Evolutionary conservation across 495 filamentous ascomycete species (phyloP).

Genomic region (Bryoglossum gracile): DNA sequence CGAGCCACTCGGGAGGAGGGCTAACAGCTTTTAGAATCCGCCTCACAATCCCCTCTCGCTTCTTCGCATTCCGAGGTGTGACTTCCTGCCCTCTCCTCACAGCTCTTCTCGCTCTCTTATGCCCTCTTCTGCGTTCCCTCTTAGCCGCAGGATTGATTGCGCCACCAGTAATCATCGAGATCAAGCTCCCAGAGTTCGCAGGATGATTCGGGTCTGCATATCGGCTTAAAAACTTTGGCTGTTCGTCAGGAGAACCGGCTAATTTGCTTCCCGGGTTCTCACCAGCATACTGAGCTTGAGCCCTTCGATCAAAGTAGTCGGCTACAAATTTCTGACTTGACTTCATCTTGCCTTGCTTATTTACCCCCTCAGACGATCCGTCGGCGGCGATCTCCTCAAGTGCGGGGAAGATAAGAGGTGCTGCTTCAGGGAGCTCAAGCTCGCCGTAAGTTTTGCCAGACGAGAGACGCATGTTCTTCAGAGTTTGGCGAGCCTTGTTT

Average conservation of each 20-base stretch:
- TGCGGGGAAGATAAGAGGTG: slow-evolving; percentile 47
- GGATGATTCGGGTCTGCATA: slow-evolving; percentile 51
- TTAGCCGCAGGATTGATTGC: slow-evolving; percentile 23
- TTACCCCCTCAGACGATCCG: slow-evolving; percentile 22
- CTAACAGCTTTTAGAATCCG: slow-evolving; percentile 28
- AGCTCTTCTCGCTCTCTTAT: slow-evolving; percentile 4
- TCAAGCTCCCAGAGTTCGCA: slow-evolving; percentile 33
- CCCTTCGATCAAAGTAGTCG: slow-evolving; percentile 46
- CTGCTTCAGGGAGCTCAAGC: slow-evolving; percentile 42
- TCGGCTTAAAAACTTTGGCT: slow-evolving; percentile 27
- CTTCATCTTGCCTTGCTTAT: slow-evolving; percentile 30
- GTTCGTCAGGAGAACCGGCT: slow-evolving; percentile 21
- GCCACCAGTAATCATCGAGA: slow-evolving; percentile 39
- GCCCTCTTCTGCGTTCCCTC: slow-evolving; percentile 5
- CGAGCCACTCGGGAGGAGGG: background rate
- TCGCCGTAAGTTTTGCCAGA: slow-evolving; percentile 42
- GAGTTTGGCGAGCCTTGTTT: slow-evolving; percentile 29
- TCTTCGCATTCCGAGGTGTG: slow-evolving; percentile 2
- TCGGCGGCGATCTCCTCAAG: slow-evolving; percentile 36
- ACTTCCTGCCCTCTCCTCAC: slow-evolving; percentile 5
- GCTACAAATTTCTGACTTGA: slow-evolving; percentile 38
- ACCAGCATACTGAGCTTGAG: slow-evolving; percentile 41
- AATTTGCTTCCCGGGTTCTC: slow-evolving; percentile 18
- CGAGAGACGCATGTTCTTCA: slow-evolving; percentile 33
- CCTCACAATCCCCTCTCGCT: slow-evolving; percentile 12